Conservation (phyloP, 345 rosid species). For the Rhodamnia rubescens region DNA sequence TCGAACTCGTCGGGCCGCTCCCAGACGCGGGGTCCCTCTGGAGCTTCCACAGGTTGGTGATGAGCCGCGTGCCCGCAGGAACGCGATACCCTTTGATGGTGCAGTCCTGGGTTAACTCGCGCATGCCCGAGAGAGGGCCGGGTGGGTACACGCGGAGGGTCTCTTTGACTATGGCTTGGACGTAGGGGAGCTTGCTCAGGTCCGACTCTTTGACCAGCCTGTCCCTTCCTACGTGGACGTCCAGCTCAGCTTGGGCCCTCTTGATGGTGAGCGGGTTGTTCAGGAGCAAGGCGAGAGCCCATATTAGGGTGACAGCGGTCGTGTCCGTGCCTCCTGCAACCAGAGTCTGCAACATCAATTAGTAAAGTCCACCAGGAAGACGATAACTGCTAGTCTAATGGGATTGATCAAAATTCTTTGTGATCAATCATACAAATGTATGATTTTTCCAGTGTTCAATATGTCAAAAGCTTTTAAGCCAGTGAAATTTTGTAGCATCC, state of each 20-base stretch:
- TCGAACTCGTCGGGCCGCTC: constrained; percentile 5
- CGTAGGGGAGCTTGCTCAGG: constrained; percentile 4
- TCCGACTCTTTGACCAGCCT: constrained; percentile 12
- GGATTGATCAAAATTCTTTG: background rate
- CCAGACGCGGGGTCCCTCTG: constrained; percentile 16
- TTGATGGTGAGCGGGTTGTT: constrained; percentile 10
- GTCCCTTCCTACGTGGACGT: constrained; percentile 13
- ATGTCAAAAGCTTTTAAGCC: no score
- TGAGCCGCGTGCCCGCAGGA: constrained; percentile 2
- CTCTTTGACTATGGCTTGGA: background rate
- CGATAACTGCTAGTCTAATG: background rate
- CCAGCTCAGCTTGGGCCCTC: constrained; percentile 21
- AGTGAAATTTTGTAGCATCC: background rate
- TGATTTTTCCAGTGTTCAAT: no score
- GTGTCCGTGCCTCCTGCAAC: constrained; percentile 15
- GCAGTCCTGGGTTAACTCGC: constrained; percentile 11
- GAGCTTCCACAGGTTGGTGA: constrained; percentile 11
- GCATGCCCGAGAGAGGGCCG: background rate
- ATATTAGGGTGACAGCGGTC: constrained; percentile 9
- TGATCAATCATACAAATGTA: no score
- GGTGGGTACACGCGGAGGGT: background rate
- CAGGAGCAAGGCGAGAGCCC: constrained; percentile 18
- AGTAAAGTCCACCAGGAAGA: background rate
- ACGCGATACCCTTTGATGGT: constrained; percentile 5
- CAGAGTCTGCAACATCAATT: constrained; percentile 6